Conservation (phyloP, 2,329 filamentous ascomycete genomes). For the Dothideomycetes sp. region DNA sequence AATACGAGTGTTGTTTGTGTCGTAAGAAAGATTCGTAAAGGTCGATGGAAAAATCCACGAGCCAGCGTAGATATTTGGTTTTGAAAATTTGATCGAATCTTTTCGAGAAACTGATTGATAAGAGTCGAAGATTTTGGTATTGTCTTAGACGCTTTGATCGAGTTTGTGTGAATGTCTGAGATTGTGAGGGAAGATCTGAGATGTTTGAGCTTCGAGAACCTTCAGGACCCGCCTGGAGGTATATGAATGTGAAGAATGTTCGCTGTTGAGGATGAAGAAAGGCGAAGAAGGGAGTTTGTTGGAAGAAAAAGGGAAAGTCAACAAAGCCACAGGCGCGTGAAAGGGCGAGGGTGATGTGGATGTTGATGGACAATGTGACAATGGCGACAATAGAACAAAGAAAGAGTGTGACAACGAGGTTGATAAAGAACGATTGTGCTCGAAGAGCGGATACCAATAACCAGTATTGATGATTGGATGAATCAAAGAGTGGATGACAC, state of each 20-base stretch:
- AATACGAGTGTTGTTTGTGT: background rate
- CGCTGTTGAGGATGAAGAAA: background rate
- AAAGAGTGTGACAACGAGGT: constrained; percentile 1
- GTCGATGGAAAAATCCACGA: constrained; percentile 5
- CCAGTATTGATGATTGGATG: constrained; percentile 10
- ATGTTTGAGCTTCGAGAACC: constrained; percentile 10
- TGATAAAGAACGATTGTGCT: constrained; percentile 2
- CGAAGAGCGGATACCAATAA: constrained; percentile 1
- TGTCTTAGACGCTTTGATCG: background rate
- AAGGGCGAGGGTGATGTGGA: too few species aligned
- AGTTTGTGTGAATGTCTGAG: constrained; percentile 3
- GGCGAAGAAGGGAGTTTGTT: background rate
- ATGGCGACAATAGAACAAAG: constrained; percentile 12
- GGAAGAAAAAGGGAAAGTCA: background rate
- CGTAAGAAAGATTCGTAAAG: background rate
- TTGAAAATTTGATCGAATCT: background rate
- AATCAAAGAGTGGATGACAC: background rate
- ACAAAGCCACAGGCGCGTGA: constrained; percentile 3
- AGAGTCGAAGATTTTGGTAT: background rate
- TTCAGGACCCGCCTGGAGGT: constrained; percentile 3
- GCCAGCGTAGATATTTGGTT: constrained; percentile 11
- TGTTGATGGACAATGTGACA: too few species aligned
- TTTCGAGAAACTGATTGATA: constrained; percentile 7
- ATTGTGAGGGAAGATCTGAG: constrained; percentile 9
- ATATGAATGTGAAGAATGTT: constrained; percentile 2